A percentile compares a stretch with the other conserved stretches of the same genome.
These are phyloP conservation scores for Eucalyptus fibrosa DNA, from an alignment of 345 rosid genomes.

Conservation along the genomic window DNA sequence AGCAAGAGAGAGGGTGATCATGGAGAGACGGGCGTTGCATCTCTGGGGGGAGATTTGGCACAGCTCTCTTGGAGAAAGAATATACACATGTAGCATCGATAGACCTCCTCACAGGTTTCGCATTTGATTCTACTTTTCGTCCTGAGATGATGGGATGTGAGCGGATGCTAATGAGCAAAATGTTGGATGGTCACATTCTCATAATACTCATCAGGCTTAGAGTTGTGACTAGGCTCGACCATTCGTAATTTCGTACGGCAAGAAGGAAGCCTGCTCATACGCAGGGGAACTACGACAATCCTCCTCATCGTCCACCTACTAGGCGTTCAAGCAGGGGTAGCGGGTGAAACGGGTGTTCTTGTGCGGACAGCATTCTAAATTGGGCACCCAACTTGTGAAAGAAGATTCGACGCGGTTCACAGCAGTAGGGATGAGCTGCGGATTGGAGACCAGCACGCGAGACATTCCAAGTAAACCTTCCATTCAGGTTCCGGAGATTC, in stretches of 20 bases:
- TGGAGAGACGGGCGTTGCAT: too few relatives aligned
- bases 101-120: too few relatives aligned
- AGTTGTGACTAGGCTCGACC: too few relatives aligned
- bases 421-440: neutral
- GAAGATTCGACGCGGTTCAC: neutral
- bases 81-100: too few relatives aligned
- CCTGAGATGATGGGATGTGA: fast-evolving
- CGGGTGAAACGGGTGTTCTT: neutral
- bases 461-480: neutral
- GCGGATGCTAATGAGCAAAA: neutral
- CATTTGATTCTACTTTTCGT: too few relatives aligned
- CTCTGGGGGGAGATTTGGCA: too few relatives aligned
- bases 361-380: neutral
- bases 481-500: neutral
- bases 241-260: too few relatives aligned
- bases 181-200: too few relatives aligned
- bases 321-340: neutral
- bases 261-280: too few relatives aligned
- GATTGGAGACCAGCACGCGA: neutral
- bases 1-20: too few relatives aligned
- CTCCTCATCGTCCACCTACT: neutral
- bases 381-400: neutral
- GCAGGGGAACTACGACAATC: fast-evolving
- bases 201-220: too few relatives aligned
- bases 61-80: too few relatives aligned